Base-by-base conservation (phyloP, 306 rosid genomes). In the Senna tora region DNA sequence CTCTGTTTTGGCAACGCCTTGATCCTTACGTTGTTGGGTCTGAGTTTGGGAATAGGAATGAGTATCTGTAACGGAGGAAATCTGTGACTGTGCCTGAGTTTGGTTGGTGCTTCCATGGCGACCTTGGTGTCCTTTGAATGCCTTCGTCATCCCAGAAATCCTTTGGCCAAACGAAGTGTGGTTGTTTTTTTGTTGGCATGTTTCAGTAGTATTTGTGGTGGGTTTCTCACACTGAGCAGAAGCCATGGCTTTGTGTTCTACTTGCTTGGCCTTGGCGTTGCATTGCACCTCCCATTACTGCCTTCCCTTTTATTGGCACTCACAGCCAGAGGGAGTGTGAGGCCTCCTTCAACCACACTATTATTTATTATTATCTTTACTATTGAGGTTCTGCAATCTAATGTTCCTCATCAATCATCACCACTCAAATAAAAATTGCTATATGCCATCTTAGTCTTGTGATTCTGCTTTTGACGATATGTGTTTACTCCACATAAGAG, bases 141-240 rank as follows among this genome's bases (percentile, higher is more conserved):
- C 86, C 64, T 75, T 76, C 6, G 78, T 77, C 28, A 82, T 65
- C 13, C 76, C 86, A 39, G 85, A 62, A 5, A 81, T 46, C 49
- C 81, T 83, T 25, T 83, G 82, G 36, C 80, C 80, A 2, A 83
- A 49, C 2, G 85, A 80, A 28, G 73, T 65, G 73, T 78, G 82
- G 73, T 79, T 77, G 84, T 16, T 65, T 25, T 77, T 81, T 14
- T 71, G 81, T 51, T 75, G 86, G 81, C 81, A 41, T 2, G n/a
- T 46, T 72, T 81, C 84, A 20, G 46, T 6, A 50, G 25, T 46
- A 14, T 32, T 20, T 41, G 69, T 16, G 50, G 65, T 25, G 7
- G 81, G 82, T 67, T 84, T 81, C 43, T 64, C 50, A 71, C 76
- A 34, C 71, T 79, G 86, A 62, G 72, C 76, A 58, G 89, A 82